Conservation (phyloP, 2,329 filamentous ascomycete species). For the Paramyrothecium roridum region DNA sequence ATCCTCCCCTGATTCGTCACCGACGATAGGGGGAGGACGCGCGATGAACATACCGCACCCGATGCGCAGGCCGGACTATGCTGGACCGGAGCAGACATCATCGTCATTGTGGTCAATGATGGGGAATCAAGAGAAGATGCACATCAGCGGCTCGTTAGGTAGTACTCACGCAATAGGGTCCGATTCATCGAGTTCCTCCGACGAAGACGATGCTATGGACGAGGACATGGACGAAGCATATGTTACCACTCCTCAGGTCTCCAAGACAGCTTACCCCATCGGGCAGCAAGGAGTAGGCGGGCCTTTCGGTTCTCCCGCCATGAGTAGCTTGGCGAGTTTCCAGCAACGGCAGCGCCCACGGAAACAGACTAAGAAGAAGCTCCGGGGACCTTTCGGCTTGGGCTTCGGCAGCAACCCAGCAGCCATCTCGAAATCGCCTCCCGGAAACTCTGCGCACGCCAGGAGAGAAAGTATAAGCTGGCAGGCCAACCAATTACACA, state of each 20-base stretch:
- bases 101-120: constrained; percentile 71
- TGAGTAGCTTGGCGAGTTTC: constrained; percentile 79
- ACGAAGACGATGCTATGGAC: constrained; percentile 68
- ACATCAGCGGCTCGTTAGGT: constrained; percentile 74
- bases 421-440: constrained; percentile 70
- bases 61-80: constrained; percentile 40
- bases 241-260: constrained; percentile 76
- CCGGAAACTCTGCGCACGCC: constrained; percentile 48
- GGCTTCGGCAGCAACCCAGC: constrained; percentile 44
- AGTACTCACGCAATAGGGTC: constrained; percentile 72
- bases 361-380: constrained; percentile 60
- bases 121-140: constrained; percentile 65
- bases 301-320: constrained; percentile 67
- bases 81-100: constrained; percentile 60
- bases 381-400: constrained; percentile 44
- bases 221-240: constrained; percentile 78
- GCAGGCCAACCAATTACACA: constrained; percentile 83
- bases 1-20: constrained; percentile 86
- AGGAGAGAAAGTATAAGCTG: constrained; percentile 86
- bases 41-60: constrained; percentile 61
- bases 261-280: constrained; percentile 51
- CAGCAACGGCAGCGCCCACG: constrained; percentile 71
- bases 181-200: constrained; percentile 73
- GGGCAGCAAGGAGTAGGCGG: constrained; percentile 47
- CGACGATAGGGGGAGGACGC: constrained; percentile 65